Percentiles rank a stretch among this genome's conserved stretches.
phyloP scores from a whole-genome alignment of 1,284 basidiomycete species.

The Jaminaea rosea region DNA sequence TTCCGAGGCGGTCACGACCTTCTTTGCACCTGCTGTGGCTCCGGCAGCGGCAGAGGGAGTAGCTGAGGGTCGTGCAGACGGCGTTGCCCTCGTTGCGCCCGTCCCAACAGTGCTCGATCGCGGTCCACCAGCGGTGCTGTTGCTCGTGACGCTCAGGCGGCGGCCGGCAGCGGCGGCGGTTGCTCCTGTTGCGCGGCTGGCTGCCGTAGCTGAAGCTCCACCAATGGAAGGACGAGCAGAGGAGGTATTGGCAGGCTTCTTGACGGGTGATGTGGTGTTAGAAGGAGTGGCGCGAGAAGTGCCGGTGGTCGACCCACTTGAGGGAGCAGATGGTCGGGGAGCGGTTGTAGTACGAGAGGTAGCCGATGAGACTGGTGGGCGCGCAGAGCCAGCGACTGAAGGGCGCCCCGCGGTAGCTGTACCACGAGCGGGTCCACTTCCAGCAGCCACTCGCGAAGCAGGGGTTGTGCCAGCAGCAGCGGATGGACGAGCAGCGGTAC shows the following conservation, averaged over 20 bases:
- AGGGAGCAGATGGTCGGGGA: neutral
- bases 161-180: neutral
- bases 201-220: neutral
- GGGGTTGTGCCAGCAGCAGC: neutral
- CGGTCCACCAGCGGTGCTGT: neutral
- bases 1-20: slow-evolving; percentile 4
- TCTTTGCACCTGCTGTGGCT: too few species aligned
- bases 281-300: too few species aligned
- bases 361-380: too few species aligned
- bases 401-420: neutral
- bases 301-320: too few species aligned
- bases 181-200: too few species aligned
- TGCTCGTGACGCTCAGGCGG: neutral
- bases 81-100: neutral
- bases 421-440: neutral
- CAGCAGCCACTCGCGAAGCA: neutral
- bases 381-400: neutral
- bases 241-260: neutral
- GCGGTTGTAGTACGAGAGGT: too few species aligned
- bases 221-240: neutral
- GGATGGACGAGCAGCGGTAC: neutral
- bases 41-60: neutral
- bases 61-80: neutral
- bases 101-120: neutral
- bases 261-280: neutral